Percentiles rank a stretch among this genome's conserved stretches.
phyloP scores from a whole-genome alignment of 768 basidiomycete genomes.

The Russula abietina region DNA sequence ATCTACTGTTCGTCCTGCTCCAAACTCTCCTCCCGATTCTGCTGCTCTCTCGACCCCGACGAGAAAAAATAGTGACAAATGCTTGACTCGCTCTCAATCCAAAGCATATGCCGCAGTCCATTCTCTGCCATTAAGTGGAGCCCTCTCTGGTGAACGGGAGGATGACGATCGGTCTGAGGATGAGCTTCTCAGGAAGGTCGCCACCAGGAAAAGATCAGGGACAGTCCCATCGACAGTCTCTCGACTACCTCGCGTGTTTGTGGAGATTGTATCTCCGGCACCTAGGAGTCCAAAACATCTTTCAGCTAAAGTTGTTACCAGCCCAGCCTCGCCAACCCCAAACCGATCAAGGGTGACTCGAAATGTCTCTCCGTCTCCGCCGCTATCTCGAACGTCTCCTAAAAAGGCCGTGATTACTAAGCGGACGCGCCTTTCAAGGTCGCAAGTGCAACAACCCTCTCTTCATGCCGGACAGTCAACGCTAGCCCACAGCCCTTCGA shows the following conservation, averaged over 20 bases:
- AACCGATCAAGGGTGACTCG: not conserved
- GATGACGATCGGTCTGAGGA: slow-evolving; percentile 21
- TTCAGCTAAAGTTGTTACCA: not conserved
- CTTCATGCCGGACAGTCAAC: slow-evolving; percentile 16
- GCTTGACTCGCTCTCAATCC: slow-evolving; percentile 13
- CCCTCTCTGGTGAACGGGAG: not conserved
- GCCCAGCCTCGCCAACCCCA: slow-evolving; percentile 15
- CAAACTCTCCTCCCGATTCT: not conserved
- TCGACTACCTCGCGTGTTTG: slow-evolving; percentile 12
- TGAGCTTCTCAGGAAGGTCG: slow-evolving; percentile 8
- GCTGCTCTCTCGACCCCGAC: not conserved
- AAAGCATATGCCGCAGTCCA: not conserved
- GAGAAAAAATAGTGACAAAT: not conserved
- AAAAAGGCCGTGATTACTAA: not conserved
- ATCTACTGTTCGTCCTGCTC: not conserved
- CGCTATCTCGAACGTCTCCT: not conserved
- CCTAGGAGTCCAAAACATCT: slow-evolving; percentile 8
- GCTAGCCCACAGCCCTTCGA: slow-evolving; percentile 33
- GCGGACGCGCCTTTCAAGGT: not conserved
- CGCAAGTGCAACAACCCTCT: not conserved
- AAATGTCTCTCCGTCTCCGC: not conserved
- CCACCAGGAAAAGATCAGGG: not conserved
- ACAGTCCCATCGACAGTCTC: not conserved
- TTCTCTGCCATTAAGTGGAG: not conserved
- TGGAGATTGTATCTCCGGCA: slow-evolving; percentile 16